Evolutionary conservation across 2,329 filamentous ascomycete species (phyloP), one percentile per base, ranked within the genome.

Genomic region (Coniella vitis): DNA sequence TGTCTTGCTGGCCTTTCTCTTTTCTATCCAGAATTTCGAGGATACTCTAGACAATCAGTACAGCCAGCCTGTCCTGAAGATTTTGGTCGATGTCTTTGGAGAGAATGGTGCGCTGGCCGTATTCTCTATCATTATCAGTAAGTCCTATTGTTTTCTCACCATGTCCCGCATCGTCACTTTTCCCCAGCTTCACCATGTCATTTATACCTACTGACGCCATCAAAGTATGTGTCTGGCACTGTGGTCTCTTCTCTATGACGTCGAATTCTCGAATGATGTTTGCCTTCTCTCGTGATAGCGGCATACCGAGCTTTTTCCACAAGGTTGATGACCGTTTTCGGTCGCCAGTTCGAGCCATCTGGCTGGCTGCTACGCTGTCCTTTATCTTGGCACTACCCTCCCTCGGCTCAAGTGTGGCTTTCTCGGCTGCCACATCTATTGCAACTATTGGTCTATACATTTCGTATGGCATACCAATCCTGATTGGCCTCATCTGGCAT

Each of bases 241-340:
- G 76, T 51, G 78, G 77, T 0, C 66, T 81, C 0, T 81, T 81
- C 57, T 73, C 69, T 44, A 67, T 82, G 66, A 81, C 76, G 0
- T 71, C 67, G 43, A 79, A 79, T 57, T 73, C 69, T 35, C 67
- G 76, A 21, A 80, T 79, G 76, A 79, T 79, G 74, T 80, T 78
- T 55, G 75, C 75, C 1, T 79, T 80, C 56, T 66, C 72, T 0
- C 68, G 76, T 14, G 76, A 80, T 55, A 67, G 72, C n/a, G 76
- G 75, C 16, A 73, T 80, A 52, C 75, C 69, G 29, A 59, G 65
- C 9, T 77, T 76, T 62, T 81, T 81, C 63, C 69, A 76, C 59
- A 65, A 70, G 21, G 75, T 79, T 37, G 74, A 79, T 56, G 57
- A 57, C 13, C 65, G 66, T 12, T 76, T 76, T 62, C 63, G 68